phyloP scores from a whole-genome alignment of 2,329 filamentous ascomycete species.

The Blastomyces gilchristii region DNA sequence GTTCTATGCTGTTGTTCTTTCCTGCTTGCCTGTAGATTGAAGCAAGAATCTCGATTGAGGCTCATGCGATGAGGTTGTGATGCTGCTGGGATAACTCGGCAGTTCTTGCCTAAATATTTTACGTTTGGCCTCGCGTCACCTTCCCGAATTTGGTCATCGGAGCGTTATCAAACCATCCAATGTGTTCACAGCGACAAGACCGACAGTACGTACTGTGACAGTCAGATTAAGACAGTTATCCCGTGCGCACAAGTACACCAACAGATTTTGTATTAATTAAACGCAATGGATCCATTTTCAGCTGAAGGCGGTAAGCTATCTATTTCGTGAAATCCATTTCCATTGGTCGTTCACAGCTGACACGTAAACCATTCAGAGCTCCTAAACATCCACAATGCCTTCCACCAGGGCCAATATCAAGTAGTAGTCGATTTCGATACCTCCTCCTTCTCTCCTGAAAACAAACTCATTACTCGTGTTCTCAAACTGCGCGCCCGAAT shows the following conservation, averaged over 20 bases:
- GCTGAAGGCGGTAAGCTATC: slow-evolving; percentile 47
- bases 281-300: slow-evolving; percentile 52
- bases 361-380: slow-evolving; percentile 42
- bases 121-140: background rate
- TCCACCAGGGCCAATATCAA: slow-evolving; percentile 72
- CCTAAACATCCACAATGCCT: slow-evolving; percentile 57
- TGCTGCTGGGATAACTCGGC: background rate
- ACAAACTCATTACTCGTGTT: slow-evolving; percentile 64
- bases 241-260: background rate
- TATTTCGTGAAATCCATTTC: slow-evolving; percentile 1
- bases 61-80: background rate
- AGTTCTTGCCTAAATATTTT: background rate
- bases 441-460: slow-evolving; percentile 65
- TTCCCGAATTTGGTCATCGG: background rate
- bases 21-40: background rate
- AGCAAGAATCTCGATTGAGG: background rate
- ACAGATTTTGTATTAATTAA: background rate
- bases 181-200: background rate
- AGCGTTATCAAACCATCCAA: background rate
- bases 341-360: slow-evolving; percentile 11
- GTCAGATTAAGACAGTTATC: background rate
- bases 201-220: background rate
- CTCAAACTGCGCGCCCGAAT: slow-evolving; percentile 74
- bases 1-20: background rate
- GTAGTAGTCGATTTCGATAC: slow-evolving; percentile 78